These are phyloP conservation scores for Phytopythium helicoides DNA, from an alignment of 352 stramenopile genomes.

Conservation along the genomic window DNA sequence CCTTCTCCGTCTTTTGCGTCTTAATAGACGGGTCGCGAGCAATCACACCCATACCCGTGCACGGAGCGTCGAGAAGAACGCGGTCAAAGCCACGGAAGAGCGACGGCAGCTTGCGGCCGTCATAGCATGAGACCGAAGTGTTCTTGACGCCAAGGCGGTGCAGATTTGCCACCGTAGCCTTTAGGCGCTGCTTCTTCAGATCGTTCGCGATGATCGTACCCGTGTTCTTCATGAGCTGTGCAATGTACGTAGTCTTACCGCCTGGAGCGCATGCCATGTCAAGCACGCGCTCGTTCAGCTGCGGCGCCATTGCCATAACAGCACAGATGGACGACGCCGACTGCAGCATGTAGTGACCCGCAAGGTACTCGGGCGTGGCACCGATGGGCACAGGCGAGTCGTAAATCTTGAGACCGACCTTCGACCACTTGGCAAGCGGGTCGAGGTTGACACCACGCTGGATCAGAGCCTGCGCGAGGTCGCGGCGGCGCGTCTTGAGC, in stretches of 20 bases:
- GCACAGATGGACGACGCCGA: constrained; percentile 98
- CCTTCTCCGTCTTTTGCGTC: constrained; percentile 95
- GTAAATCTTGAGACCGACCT: constrained; percentile 99
- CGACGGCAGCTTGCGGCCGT: constrained; percentile 91
- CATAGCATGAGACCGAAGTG: constrained; percentile 97
- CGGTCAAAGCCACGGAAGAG: constrained; percentile 97
- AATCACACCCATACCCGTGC: constrained; percentile 98
- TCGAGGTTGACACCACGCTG: constrained; percentile 99
- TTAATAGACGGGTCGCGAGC: constrained; percentile 98
- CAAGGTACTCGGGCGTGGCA: constrained; percentile 99
- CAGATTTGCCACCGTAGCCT: constrained; percentile 98
- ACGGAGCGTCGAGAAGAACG: constrained; percentile 98
- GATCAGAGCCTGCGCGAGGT: constrained; percentile 97
- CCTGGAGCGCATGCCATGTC: constrained; percentile 98
- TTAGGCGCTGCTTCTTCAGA: constrained; percentile 96
- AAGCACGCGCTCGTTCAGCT: constrained; percentile 96
- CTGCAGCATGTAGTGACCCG: constrained; percentile 99
- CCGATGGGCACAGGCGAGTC: constrained; percentile 98
- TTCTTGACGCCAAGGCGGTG: constrained; percentile 99
- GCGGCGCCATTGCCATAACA: constrained; percentile 96
- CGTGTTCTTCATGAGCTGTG: constrained; percentile 99
- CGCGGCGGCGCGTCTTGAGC: constrained; percentile 97
- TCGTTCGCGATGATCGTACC: constrained; percentile 99
- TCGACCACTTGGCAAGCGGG: constrained; percentile 98
- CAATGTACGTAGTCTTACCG: constrained; percentile 99